These are phyloP conservation scores for Puccinia novopanici DNA, from an alignment of 1,284 basidiomycete genomes.

Conservation along the genomic window DNA sequence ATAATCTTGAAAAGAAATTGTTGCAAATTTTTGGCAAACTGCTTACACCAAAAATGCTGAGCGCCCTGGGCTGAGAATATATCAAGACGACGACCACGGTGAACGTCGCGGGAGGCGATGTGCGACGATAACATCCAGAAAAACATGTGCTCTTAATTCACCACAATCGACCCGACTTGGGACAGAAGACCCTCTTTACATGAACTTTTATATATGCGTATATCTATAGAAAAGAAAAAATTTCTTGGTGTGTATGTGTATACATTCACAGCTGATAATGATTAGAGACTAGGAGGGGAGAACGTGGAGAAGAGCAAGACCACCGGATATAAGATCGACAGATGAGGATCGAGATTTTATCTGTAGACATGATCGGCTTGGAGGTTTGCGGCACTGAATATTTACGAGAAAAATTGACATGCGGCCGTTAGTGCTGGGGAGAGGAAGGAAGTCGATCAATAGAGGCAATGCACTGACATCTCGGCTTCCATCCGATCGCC, in stretches of 20 bases:
- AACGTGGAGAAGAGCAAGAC: background rate
- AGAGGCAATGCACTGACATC: slow-evolving; percentile 61
- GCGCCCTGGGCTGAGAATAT: too few species aligned
- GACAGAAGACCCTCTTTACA: background rate
- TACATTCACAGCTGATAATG: background rate
- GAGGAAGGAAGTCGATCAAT: background rate
- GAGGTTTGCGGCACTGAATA: slow-evolving; percentile 73
- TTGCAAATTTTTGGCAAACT: too few species aligned
- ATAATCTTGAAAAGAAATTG: too few species aligned
- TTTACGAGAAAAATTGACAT: background rate
- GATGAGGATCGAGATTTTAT: slow-evolving; percentile 30
- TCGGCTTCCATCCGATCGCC: slow-evolving; percentile 95
- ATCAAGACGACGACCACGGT: too few species aligned
- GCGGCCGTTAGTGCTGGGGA: too few species aligned
- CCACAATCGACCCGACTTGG: background rate
- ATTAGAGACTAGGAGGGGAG: background rate
- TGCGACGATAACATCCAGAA: too few species aligned
- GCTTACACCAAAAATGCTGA: too few species aligned
- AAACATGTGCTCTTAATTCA: too few species aligned
- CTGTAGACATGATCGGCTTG: slow-evolving; percentile 64
- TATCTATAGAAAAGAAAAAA: background rate
- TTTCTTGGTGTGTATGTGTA: background rate
- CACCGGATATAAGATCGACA: too few species aligned
- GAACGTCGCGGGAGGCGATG: too few species aligned
- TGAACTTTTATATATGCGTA: background rate